These are phyloP conservation scores for Gnomoniopsis sp. DNA, from an alignment of 2,329 filamentous ascomycete genomes.

Conservation along the genomic window DNA sequence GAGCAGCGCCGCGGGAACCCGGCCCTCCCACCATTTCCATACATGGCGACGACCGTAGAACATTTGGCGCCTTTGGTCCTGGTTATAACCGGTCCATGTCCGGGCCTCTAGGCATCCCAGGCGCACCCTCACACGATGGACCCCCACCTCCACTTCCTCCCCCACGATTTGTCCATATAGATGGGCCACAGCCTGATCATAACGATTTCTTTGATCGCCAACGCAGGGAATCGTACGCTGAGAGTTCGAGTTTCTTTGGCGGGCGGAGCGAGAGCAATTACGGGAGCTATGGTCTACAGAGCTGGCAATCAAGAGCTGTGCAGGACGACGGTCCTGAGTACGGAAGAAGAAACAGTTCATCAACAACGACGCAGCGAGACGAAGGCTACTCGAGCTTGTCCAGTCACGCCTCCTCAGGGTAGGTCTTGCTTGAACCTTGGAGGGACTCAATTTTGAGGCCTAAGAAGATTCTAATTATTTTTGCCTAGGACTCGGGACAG, in stretches of 20 bases:
- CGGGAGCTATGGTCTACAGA: slow-evolving; percentile 5
- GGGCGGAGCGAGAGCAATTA: slow-evolving; percentile 39
- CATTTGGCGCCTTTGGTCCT: slow-evolving; percentile 13
- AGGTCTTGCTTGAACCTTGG: neutral
- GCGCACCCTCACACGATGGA: slow-evolving; percentile 29
- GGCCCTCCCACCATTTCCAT: slow-evolving; percentile 14
- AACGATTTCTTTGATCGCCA: slow-evolving; percentile 20
- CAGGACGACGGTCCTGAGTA: slow-evolving; percentile 32
- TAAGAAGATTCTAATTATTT: slow-evolving; percentile 15
- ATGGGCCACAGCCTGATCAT: slow-evolving; percentile 29
- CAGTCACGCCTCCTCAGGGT: slow-evolving; percentile 17
- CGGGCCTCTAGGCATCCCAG: slow-evolving; percentile 40
- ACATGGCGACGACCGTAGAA: slow-evolving; percentile 9
- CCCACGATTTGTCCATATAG: slow-evolving; percentile 35
- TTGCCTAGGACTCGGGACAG: slow-evolving; percentile 40
- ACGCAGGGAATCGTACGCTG: slow-evolving; percentile 25
- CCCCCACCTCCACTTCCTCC: slow-evolving; percentile 45
- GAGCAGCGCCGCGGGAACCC: slow-evolving; percentile 7
- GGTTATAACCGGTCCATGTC: slow-evolving; percentile 11
- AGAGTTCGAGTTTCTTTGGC: slow-evolving; percentile 25
- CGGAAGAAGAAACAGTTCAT: slow-evolving; percentile 29
- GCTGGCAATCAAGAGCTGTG: slow-evolving; percentile 21
- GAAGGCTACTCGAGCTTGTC: slow-evolving; percentile 35
- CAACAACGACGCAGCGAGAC: slow-evolving; percentile 29
- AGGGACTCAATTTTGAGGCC: slow-evolving; percentile 24